Conservation (phyloP, 371 early-diverging fungal genomes). For the Apophysomyces sp. region DNA sequence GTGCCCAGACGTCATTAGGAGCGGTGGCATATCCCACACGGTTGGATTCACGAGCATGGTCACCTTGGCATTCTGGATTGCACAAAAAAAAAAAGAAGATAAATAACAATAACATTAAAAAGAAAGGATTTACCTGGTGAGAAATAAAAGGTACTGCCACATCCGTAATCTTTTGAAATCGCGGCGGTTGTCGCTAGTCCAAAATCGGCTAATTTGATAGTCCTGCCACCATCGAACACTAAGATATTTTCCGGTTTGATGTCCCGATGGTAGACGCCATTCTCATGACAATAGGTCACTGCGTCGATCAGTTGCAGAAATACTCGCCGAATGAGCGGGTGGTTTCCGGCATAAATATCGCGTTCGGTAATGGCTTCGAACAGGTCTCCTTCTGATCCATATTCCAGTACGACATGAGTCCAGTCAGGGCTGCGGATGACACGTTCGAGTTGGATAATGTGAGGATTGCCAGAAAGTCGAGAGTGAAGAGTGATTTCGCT, state of each 20-base stretch:
- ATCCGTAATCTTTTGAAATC: slow-evolving; percentile 80
- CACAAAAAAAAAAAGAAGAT: not conserved
- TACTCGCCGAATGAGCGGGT: slow-evolving; percentile 49
- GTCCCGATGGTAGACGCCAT: slow-evolving; percentile 71
- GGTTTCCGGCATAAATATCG: slow-evolving; percentile 50
- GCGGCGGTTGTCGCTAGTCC: slow-evolving; percentile 84
- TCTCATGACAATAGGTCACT: slow-evolving; percentile 56
- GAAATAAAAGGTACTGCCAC: slow-evolving; percentile 92
- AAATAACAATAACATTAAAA: not conserved
- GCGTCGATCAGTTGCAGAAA: slow-evolving; percentile 62
- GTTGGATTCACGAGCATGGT: slow-evolving; percentile 26
- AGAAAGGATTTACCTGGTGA: slow-evolving; percentile 66
- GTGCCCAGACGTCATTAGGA: slow-evolving; percentile 83
- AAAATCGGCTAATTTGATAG: slow-evolving; percentile 90
- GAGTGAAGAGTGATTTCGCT: slow-evolving; percentile 78
- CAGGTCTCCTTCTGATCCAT: slow-evolving; percentile 68
- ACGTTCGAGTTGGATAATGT: slow-evolving; percentile 74
- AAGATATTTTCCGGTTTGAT: slow-evolving; percentile 74
- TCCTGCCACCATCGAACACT: slow-evolving; percentile 43
- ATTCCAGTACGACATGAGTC: slow-evolving; percentile 76
- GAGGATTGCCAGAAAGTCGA: slow-evolving; percentile 62
- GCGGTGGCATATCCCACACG: slow-evolving; percentile 61
- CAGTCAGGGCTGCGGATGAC: slow-evolving; percentile 59
- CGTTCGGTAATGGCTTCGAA: slow-evolving; percentile 66
- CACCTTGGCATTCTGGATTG: slow-evolving; percentile 72